Base-by-base conservation (phyloP, 805 yeast genomes). In the Millerago galiae region DNA sequence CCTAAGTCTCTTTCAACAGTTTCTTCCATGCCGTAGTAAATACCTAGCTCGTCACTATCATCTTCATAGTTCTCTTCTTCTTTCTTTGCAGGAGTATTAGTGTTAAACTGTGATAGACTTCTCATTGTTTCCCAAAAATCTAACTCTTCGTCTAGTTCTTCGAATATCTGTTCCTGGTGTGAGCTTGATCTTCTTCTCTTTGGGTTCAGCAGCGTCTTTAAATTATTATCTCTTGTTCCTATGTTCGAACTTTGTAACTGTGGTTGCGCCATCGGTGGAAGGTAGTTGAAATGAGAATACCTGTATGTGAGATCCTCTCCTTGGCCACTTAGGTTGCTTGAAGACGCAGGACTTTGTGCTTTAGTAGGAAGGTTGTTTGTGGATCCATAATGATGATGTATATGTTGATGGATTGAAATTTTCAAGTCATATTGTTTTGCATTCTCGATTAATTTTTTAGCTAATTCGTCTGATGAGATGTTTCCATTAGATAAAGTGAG, bases 331-430 rank as follows among this genome's bases (percentile, higher is more conserved):
- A 44, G 5, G 26, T 52, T 54, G 8, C 56, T 51, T 0, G 54
- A 51, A 1, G 58, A 50, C n/a, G 52, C 58, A 2, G 60, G 56
- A 7, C 58, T 50, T 5, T 39, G 46, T 2, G 37, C 48, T 35
- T 49, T 35, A 6, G 9, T 27, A 5, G 27, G 28, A n/a, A 17
- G 17, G n/a, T 17, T 32, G 17, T 32, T 32, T 11, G 44, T 15
- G 11, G 5, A 78, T 75, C 41, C 73, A 60, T 83, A 81, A 61
- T 84, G 89, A 57, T 86, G 86, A 60, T 85, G 91, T 36, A 83
- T 79, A 60, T 86, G 95, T 59, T 88, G 95, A 62, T 88, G 95
- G 16, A 88, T 75, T 4, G 88, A 80, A 12, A 88, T 70, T 35
- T 75, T 71, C 34, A 83, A 63, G 15, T 74, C 71, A 50, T 75